These are phyloP conservation scores for Trichaptum fuscoviolaceum DNA, from an alignment of 768 basidiomycete species.

Conservation along the genomic window DNA sequence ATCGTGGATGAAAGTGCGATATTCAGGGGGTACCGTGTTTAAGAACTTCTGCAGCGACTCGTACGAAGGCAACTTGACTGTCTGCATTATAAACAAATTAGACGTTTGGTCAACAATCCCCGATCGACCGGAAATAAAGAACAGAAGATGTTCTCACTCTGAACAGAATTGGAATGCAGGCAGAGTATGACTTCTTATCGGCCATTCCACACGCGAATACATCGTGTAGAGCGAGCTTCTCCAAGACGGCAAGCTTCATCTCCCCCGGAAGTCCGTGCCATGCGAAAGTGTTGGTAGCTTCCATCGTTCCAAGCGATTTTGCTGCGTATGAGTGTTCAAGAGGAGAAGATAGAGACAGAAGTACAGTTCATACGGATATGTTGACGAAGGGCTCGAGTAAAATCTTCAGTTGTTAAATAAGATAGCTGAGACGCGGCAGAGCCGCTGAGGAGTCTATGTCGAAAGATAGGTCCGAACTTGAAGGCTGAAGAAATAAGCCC, in stretches of 20 bases:
- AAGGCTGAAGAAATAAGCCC: neutral
- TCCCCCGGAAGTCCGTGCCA: conserved; percentile 64
- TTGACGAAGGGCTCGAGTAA: neutral
- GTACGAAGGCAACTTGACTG: conserved; percentile 42
- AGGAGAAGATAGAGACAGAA: neutral
- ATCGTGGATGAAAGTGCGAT: conserved; percentile 43
- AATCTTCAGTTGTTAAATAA: neutral
- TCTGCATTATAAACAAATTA: conserved; percentile 27
- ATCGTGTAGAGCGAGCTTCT: conserved; percentile 39
- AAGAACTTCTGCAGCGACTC: conserved; percentile 48
- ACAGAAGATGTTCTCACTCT: conserved; percentile 34
- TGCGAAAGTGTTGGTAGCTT: conserved; percentile 6
- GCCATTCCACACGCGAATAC: conserved; percentile 44
- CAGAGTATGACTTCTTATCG: conserved; percentile 43
- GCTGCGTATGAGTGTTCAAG: neutral
- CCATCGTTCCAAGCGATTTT: neutral
- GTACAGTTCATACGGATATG: neutral
- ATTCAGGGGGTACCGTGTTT: conserved; percentile 48
- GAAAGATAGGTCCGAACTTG: neutral
- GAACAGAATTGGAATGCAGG: conserved; percentile 56
- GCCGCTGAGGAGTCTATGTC: too few species aligned
- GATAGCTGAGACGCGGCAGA: neutral
- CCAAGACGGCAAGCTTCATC: conserved; percentile 56
- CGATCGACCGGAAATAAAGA: neutral
- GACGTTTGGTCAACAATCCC: conserved; percentile 6